phyloP scores from a whole-genome alignment of 2,329 filamentous ascomycete genomes.

The Whalleya microplaca region DNA sequence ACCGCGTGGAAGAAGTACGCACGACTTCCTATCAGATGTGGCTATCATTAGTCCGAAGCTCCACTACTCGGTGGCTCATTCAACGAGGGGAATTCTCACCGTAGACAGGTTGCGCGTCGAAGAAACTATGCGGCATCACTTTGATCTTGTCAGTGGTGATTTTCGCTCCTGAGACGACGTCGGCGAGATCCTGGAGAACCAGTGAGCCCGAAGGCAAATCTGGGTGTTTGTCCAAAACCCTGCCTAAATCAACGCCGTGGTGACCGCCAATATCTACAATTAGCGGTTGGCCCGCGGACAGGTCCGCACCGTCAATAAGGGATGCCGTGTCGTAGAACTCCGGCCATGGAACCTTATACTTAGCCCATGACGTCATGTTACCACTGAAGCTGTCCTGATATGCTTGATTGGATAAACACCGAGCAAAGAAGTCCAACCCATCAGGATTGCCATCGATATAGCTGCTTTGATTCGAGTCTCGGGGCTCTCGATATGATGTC shows the following conservation, averaged over 20 bases:
- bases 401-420: constrained; percentile 19
- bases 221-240: constrained; percentile 37
- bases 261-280: constrained; percentile 47
- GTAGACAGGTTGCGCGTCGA: constrained; percentile 36
- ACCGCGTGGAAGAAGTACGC: constrained; percentile 40
- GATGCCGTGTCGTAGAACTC: constrained; percentile 30
- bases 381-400: constrained; percentile 31
- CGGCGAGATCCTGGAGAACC: constrained; percentile 45
- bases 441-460: constrained; percentile 27
- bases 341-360: constrained; percentile 30
- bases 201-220: constrained; percentile 38
- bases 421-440: constrained; percentile 27
- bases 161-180: constrained; percentile 24
- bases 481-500: constrained; percentile 28
- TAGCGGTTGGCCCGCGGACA: constrained; percentile 36
- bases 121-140: constrained; percentile 37
- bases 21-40: constrained; percentile 29
- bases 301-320: constrained; percentile 29
- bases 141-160: constrained; percentile 29
- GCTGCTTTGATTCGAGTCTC: constrained; percentile 22
- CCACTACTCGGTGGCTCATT: background rate
- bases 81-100: constrained; percentile 17
- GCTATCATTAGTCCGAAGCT: background rate
- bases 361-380: constrained; percentile 28
- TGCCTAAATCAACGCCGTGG: constrained; percentile 42